Conservation (phyloP, 768 basidiomycete species). For the Kwoniella dendrophila region DNA sequence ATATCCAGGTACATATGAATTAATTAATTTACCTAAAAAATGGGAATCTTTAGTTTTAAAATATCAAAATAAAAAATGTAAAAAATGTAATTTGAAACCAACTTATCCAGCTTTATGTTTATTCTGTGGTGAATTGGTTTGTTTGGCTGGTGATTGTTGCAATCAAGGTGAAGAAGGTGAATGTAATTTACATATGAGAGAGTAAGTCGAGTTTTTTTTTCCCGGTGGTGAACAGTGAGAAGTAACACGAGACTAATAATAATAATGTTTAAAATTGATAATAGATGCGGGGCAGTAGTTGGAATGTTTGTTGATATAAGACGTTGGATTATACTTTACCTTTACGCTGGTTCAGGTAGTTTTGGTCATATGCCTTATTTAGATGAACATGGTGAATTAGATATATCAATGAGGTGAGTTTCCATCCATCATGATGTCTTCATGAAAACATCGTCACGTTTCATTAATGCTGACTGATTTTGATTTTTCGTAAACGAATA, state of each 20-base stretch:
- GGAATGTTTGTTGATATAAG: constrained; percentile 91
- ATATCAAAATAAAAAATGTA: constrained; percentile 72
- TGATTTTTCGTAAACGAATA: constrained; percentile 46
- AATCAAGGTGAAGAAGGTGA: constrained; percentile 72
- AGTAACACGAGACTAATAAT: too few species aligned
- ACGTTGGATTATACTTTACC: constrained; percentile 82
- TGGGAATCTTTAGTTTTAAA: constrained; percentile 82
- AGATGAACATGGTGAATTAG: constrained; percentile 90
- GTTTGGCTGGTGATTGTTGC: constrained; percentile 92
- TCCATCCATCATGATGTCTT: background rate
- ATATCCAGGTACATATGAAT: constrained; percentile 77
- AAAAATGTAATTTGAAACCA: constrained; percentile 75
- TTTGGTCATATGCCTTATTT: constrained; percentile 87
- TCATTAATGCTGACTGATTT: constrained; percentile 11
- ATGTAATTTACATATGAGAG: constrained; percentile 92
- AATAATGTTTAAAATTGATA: too few species aligned
- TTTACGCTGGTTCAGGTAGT: constrained; percentile 85
- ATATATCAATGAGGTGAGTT: constrained; percentile 80
- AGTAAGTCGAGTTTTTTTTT: constrained; percentile 75
- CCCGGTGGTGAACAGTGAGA: too few species aligned
- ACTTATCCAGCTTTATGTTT: constrained; percentile 86
- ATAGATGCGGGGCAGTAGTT: constrained; percentile 83
- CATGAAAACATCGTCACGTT: background rate
- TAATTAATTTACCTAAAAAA: constrained; percentile 75
- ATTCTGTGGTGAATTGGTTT: constrained; percentile 82